A percentile compares a stretch with the other conserved stretches of the same genome.
Conservation (phyloP, 1,284 basidiomycete species). For the Moesziomyces parantarcticus region DNA sequence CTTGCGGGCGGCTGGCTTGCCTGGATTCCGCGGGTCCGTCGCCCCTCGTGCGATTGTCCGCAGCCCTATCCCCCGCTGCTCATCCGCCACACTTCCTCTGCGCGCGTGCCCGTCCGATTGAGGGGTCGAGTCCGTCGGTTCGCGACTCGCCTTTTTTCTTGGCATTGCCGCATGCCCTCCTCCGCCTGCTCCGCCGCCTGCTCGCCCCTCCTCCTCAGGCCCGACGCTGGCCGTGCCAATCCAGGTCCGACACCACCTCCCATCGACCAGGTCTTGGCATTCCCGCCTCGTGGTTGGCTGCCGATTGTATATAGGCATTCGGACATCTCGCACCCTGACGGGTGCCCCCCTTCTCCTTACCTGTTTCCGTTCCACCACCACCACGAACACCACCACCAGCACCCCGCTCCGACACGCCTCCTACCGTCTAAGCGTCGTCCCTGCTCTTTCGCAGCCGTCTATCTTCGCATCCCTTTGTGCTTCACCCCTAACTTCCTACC, state of each 20-base stretch:
- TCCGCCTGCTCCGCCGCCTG: too few species aligned
- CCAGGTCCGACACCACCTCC: background rate
- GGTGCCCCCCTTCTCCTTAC: background rate
- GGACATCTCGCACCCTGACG: background rate
- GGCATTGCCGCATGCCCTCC: background rate
- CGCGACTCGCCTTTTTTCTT: conserved; percentile 1
- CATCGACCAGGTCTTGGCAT: conserved; percentile 24
- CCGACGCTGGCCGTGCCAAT: background rate
- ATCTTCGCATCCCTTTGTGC: background rate
- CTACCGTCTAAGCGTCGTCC: background rate
- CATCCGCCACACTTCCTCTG: background rate
- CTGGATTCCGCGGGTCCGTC: background rate
- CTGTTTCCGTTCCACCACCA: conserved; percentile 16
- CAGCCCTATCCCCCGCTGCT: background rate
- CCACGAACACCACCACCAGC: conserved; percentile 22
- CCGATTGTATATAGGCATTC: conserved; percentile 27
- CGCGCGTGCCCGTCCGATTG: background rate
- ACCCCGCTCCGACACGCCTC: background rate
- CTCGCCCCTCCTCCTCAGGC: background rate
- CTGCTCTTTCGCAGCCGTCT: background rate
- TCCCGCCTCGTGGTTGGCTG: conserved; percentile 26
- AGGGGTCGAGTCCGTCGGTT: background rate
- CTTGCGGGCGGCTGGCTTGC: background rate
- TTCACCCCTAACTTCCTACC: background rate
- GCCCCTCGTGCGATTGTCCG: background rate